A percentile compares a stretch with the other conserved stretches of the same genome.
These are phyloP conservation scores for Neonectria neomacrospora DNA, from an alignment of 2,329 filamentous ascomycete genomes.

Conservation along the genomic window DNA sequence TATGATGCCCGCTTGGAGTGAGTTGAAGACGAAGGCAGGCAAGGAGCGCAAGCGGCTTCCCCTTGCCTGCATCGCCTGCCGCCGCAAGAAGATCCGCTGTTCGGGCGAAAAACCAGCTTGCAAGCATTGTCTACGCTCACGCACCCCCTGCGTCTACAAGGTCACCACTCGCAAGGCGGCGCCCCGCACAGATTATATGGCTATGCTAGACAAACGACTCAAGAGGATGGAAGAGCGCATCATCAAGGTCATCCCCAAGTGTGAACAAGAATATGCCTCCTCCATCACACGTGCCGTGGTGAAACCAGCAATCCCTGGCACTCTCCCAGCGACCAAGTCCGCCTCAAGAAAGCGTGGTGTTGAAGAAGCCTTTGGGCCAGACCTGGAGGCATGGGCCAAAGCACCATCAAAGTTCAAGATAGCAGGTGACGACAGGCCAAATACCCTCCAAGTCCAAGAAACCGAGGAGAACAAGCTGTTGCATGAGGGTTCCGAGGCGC, in stretches of 20 bases:
- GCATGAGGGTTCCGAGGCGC: slow-evolving; percentile 81
- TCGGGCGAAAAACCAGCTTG: slow-evolving; percentile 98
- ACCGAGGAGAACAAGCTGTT: slow-evolving; percentile 81
- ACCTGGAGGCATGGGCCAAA: slow-evolving; percentile 84
- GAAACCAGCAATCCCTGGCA: slow-evolving; percentile 76
- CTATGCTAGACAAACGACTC: slow-evolving; percentile 94
- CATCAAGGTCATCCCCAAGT: slow-evolving; percentile 92
- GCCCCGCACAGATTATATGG: slow-evolving; percentile 97
- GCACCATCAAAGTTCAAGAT: slow-evolving; percentile 62
- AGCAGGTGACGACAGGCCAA: slow-evolving; percentile 57
- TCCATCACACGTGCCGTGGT: slow-evolving; percentile 83
- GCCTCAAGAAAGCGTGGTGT: slow-evolving; percentile 80
- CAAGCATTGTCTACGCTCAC: slow-evolving; percentile 92
- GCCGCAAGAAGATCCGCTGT: slow-evolving; percentile 97
- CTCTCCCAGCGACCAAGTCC: slow-evolving; percentile 57
- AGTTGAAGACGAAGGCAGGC: slow-evolving; percentile 89
- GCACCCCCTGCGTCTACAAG: slow-evolving; percentile 97
- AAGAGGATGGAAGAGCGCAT: slow-evolving; percentile 98
- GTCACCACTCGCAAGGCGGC: slow-evolving; percentile 94
- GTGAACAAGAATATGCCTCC: slow-evolving; percentile 75
- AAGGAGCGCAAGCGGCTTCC: slow-evolving; percentile 95
- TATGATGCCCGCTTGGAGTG: slow-evolving; percentile 76
- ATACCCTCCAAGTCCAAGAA: slow-evolving; percentile 68
- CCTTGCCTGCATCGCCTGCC: slow-evolving; percentile 93
- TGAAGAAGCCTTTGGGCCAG: slow-evolving; percentile 87